Evolutionary conservation across 1,284 basidiomycete species (phyloP), one percentile per base, ranked within the genome.

Genomic region (Fomes fomentarius): DNA sequence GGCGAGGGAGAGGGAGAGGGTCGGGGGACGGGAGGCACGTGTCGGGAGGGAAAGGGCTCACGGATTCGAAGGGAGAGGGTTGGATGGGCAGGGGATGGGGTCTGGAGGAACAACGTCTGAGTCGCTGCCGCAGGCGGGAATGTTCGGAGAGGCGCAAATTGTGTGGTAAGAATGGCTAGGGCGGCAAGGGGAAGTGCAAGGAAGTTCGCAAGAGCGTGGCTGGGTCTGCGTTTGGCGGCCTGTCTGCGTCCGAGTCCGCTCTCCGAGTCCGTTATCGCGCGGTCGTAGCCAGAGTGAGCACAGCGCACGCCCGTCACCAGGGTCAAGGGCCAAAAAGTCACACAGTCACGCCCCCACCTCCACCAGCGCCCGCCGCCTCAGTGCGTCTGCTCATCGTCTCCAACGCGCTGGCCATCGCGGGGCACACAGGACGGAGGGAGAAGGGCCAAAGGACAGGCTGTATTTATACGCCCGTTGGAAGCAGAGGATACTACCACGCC

Each of bases 391-490:
- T 47, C 34, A 19, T 33, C 45, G 33, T 41, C 52, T 43, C 33
- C 31, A 40, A 42, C 31, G 45, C 39, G 12, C 40, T 43, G 33
- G 21, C 22, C 52, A 28, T 49, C 52, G 43, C 37, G 47, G 41
- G 22, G n/a, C 15, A 15, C n/a, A n/a, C n/a, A 37, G 19, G 33
- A 24, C 31, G 15, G 17, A 6, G 43, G 28, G 28, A 42, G 43
- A 37, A 19, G 47, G 37, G 35, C 28, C 33, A 31, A 24, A 38
- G 53, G 35, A 41, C 14, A 24, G 53, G 47, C 42, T 19, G 47
- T 50, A 47, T 50, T 47, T 53, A 53, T 48, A 53, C 52, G 40
- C 45, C 33, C 46, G 46, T 33, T 52, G 38, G 51, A 52, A 52
- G 52, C 44, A 42, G 42, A 48, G 35, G n/a, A n/a, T n/a, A n/a